Evolutionary conservation across 208 protist species (phyloP), one percentile per base, ranked within the genome.

Genomic region (Spongospora subterranea): DNA sequence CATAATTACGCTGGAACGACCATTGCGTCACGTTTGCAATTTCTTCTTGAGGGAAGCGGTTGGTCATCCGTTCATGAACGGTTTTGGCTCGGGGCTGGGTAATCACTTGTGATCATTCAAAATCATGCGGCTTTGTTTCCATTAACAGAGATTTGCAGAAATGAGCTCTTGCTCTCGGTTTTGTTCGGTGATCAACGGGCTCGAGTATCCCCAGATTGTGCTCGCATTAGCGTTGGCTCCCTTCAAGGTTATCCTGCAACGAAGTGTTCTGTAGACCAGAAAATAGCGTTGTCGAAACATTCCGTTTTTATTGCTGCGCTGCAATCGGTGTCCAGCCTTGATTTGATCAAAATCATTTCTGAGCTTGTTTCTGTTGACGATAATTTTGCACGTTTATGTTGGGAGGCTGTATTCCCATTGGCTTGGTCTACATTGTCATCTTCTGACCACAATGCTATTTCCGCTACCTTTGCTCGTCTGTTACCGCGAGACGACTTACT

Each of bases 401-500:
- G 11, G 17, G 17, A 39, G 17, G 13, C 6, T n/a, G 40, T 35
- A 35, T 82, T 82, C 71, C 71, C 71, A 43, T 45, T 82, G 35
- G 90, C 90, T 13, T 91, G 90, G 90, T 6, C 40, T 6, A n/a
- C 71, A 17, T 35, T 45, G 71, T 6, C 6, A 6, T n/a, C 71
- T 43, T 6, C n/a, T 82, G 71, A 43, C 17, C 35, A 35, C n/a
- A 20, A 6, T 6, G 17, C 6, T 39, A 6, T 82, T 35, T 45
- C 17, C 13, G 17, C 17, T 35, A 43, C 35, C 35, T 6, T 35
- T 35, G 6, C 71, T 6, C 71, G 71, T n/a, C 13, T 82, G 35
- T n/a, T 82, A n/a, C 40, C 71, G 35, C 71, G 71, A 35, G 71
- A 82, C 71, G 71, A 82, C 35, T 43, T 82, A n/a, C 64, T 90